Base-by-base conservation (phyloP, 2,329 filamentous ascomycete genomes). In the Cytospora piceicola region DNA sequence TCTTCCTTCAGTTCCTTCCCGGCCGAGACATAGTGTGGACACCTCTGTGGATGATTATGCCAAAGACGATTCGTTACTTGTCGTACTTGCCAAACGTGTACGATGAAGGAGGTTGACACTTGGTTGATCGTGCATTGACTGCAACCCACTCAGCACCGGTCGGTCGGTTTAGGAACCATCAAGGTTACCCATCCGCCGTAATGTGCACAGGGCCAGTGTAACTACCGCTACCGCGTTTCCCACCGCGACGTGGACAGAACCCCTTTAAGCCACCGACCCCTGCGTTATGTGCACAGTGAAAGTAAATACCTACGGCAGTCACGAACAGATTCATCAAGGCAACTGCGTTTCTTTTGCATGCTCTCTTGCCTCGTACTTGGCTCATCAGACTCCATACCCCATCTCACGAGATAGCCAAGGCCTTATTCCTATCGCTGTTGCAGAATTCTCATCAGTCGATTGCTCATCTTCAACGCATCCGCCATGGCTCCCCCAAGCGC, bases 401-500 rank as follows among this genome's bases (percentile, higher is more conserved):
- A n/a, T 49, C n/a, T 22, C 6, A 24, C 8, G 12, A 2, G 14
- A 22, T 14, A 49, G 11, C 46, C n/a, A 49, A 49, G n/a, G 22
- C 22, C 0, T 24, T 3, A 4, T 24, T n/a, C 11, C n/a, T 24
- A 42, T 49, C 12, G 9, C 9, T 5, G 1, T 24, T 22, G 46
- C 46, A 49, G 46, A 49, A 24, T 49, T 49, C 12, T 22, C 46
- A 4, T 14, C 46, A 49, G 46, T 49, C 20, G n/a, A 24, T 22
- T 11, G n/a, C 46, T 49, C n/a, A 49, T 24, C 29, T 17, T 32
- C 32, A 1, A 11, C 36, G 29, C 24, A 22, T n/a, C 49, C 70
- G 78, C 59, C 58, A 97, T 97, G 93, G 85, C 92, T 4, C 84
- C 92, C 36, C 91, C 91, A 54, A 88, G 89, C 1, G 85, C 89